Conservation (phyloP, 345 rosid genomes). For the Populus nigra region DNA sequence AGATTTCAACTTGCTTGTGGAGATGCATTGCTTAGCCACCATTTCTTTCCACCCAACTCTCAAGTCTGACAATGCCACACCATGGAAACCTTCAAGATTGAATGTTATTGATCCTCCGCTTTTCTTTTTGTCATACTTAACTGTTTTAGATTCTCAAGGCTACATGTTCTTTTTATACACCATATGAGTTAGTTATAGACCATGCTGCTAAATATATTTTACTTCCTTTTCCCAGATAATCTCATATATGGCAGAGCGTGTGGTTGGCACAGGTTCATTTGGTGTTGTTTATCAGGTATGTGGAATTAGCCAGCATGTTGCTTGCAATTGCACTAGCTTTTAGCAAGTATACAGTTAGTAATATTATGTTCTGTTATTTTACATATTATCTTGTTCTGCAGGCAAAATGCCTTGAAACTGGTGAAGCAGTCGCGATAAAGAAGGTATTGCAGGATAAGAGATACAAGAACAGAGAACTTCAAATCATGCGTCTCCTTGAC, state of each 20-base stretch:
- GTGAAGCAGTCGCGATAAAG: constrained; percentile 86
- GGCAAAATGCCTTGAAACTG: constrained; percentile 87
- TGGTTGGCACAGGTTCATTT: constrained; percentile 85
- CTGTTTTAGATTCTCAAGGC: not conserved
- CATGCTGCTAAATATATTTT: constrained; percentile 1
- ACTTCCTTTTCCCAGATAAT: constrained; percentile 44
- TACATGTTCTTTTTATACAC: not conserved
- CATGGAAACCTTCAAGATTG: not conserved
- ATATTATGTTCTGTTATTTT: not conserved
- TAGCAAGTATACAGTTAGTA: not conserved
- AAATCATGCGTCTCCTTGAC: constrained; percentile 79
- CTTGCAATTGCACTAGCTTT: not conserved
- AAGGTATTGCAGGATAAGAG: constrained; percentile 93
- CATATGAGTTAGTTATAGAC: not conserved
- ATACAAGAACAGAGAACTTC: constrained; percentile 98
- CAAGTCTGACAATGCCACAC: not conserved
- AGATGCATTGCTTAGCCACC: not conserved
- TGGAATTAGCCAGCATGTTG: constrained; percentile 1
- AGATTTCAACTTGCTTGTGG: not conserved
- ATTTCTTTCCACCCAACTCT: not conserved
- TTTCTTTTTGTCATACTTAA: not conserved
- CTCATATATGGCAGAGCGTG: constrained; percentile 81
- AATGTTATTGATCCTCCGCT: not conserved
- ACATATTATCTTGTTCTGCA: constrained; percentile 21
- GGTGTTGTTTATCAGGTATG: constrained; percentile 89